Evolutionary conservation across 1,284 basidiomycete genomes (phyloP).

Genomic region (Ceratobasidium sp.): DNA sequence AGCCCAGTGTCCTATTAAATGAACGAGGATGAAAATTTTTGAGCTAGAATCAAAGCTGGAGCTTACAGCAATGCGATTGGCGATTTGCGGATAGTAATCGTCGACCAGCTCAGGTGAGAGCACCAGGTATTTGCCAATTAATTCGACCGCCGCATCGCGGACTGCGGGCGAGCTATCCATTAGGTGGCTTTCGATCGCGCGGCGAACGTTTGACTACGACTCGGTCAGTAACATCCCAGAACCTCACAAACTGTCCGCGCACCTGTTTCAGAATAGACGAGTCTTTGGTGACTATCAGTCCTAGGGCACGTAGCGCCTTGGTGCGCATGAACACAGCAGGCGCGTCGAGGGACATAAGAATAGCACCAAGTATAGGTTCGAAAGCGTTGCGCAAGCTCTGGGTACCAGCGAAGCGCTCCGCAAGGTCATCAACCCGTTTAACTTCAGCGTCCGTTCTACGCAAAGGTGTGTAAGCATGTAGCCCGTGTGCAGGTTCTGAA

Average conservation of each 20-base stretch:
- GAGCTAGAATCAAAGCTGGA: background rate
- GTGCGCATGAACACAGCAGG: slow-evolving; percentile 86
- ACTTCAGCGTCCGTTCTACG: slow-evolving; percentile 70
- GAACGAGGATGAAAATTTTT: slow-evolving; percentile 6
- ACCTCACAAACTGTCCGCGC: slow-evolving; percentile 48
- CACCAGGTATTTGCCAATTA: slow-evolving; percentile 94
- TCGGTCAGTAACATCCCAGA: background rate
- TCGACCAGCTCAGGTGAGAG: slow-evolving; percentile 82
- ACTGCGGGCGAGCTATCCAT: slow-evolving; percentile 91
- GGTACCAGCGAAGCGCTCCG: slow-evolving; percentile 76
- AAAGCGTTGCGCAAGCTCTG: slow-evolving; percentile 79
- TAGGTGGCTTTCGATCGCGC: slow-evolving; percentile 86
- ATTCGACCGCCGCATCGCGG: slow-evolving; percentile 92
- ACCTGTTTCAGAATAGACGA: slow-evolving; percentile 80
- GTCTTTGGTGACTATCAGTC: slow-evolving; percentile 84
- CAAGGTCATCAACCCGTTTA: slow-evolving; percentile 66
- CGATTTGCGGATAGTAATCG: slow-evolving; percentile 85
- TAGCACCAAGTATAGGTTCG: slow-evolving; percentile 76
- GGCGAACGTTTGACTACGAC: slow-evolving; percentile 70
- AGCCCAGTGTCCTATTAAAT: slow-evolving; percentile 82
- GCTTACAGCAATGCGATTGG: slow-evolving; percentile 83
- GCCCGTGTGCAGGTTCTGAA: slow-evolving; percentile 9
- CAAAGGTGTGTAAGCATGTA: background rate
- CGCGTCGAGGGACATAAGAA: slow-evolving; percentile 78
- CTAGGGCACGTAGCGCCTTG: slow-evolving; percentile 85